Evolutionary conservation across 495 filamentous ascomycete genomes (phyloP), one percentile per base, ranked within the genome.

Genomic region (Durotheca rogersii): DNA sequence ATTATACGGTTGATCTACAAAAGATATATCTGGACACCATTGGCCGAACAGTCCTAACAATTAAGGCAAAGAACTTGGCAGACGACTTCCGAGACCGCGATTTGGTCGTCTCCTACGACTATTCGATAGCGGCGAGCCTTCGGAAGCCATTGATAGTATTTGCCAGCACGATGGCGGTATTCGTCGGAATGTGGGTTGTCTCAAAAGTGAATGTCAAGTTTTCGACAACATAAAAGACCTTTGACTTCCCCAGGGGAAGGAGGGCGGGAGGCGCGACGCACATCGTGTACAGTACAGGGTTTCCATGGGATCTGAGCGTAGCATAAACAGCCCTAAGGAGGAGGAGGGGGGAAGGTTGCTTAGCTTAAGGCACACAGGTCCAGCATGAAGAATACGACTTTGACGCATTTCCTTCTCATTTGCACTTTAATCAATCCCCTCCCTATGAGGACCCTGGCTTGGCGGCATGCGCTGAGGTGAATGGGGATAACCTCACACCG

Each of bases 1-100:
- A 81, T 6, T 81, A 87, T 69, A 56, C 53, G 6, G 54, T 76
- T 3, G 61, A 61, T 29, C 41, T 70, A 9, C 61, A 74, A 57
- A 84, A 83, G 65, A 96, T 91, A 1, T 98, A 89, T 70, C 86
- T 98, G 78, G 93, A 98, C 69, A 98, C 94, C 0, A 66, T 89
- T 21, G 93, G 93, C 52, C 88, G 93, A 20, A 90, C 90, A 18
- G 81, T 85, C 2, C 77, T 98, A 37, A 86, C 81, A 47, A 79
- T 98, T 54, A 86, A 82, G 41, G 89, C 89, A 18, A 77, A 84
- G 38, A 95, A 93, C 61, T 71, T 98, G 49, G 88, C 92, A 0
- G 93, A 98, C 48, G 93, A 95, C 53, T 78, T 85, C 23, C 76
- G 94, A 47, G 87, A 90, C 56, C 81, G 84, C 27, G 83, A 91